These are phyloP conservation scores for Taiozyma sp. DNA, from an alignment of 1,139 yeast species.

Conservation along the genomic window DNA sequence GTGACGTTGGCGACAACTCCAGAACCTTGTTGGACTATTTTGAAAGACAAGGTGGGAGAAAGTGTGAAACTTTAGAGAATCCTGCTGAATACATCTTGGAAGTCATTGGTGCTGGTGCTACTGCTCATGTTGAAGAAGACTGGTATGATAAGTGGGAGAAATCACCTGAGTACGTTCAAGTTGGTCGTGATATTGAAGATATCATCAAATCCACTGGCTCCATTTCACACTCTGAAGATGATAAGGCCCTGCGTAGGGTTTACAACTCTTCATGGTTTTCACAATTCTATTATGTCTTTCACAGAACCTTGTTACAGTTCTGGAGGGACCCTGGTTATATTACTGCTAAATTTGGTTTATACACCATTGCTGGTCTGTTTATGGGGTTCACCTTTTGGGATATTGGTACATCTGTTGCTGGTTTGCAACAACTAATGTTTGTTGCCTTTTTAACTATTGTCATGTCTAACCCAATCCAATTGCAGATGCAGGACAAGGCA, in stretches of 20 bases:
- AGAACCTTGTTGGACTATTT: constrained; percentile 55
- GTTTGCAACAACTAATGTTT: constrained; percentile 59
- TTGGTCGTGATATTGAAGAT: constrained; percentile 34
- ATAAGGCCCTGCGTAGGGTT: constrained; percentile 23
- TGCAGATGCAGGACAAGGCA: constrained; percentile 68
- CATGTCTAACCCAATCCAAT: constrained; percentile 52
- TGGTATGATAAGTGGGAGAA: constrained; percentile 60
- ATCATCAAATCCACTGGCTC: constrained; percentile 37
- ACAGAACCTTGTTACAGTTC: constrained; percentile 49
- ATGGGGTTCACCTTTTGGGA: constrained; percentile 58
- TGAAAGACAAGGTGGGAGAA: constrained; percentile 60
- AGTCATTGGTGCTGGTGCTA: constrained; percentile 83
- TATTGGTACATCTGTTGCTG: constrained; percentile 52
- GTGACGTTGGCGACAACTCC: constrained; percentile 67
- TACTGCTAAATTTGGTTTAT: constrained; percentile 54
- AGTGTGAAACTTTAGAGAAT: constrained; percentile 60
- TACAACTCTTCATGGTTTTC: constrained; percentile 36
- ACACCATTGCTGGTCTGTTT: constrained; percentile 38
- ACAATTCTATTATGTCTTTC: constrained; percentile 49
- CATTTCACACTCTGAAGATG: constrained; percentile 31
- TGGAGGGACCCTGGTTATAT: constrained; percentile 70
- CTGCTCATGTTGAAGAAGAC: constrained; percentile 58
- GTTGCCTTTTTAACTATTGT: constrained; percentile 63
- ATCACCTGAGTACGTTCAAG: constrained; percentile 44
- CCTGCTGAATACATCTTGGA: constrained; percentile 85